phyloP scores from a whole-genome alignment of 306 rosid species.

The Trifolium subterraneum region DNA sequence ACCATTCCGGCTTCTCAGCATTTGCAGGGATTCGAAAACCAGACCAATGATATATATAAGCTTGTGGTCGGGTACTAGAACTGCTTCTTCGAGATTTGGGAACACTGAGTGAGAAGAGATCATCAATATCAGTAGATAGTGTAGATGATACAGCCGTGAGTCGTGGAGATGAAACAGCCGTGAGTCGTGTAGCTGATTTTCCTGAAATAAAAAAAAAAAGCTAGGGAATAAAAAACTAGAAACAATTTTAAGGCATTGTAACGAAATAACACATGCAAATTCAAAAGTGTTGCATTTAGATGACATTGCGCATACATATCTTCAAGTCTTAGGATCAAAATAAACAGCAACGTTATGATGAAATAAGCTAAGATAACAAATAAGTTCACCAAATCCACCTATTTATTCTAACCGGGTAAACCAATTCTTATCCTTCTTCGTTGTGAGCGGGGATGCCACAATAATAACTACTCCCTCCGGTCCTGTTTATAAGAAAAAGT shows the following conservation, averaged over 20 bases:
- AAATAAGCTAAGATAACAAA: constrained; percentile 8
- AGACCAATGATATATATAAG: constrained; percentile 49
- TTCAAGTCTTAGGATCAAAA: constrained; percentile 20
- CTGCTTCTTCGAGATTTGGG: constrained; percentile 41
- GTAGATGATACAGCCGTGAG: constrained; percentile 34
- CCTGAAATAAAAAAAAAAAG: constrained; percentile 51
- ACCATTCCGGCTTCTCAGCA: constrained; percentile 86
- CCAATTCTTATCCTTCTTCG: too few species aligned
- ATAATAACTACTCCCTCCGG: too few species aligned
- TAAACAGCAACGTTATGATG: constrained; percentile 6
- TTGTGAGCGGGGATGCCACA: too few species aligned
- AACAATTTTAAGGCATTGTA: background rate
- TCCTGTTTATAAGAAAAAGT: too few species aligned
- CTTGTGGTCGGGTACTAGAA: constrained; percentile 49
- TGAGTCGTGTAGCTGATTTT: constrained; percentile 41
- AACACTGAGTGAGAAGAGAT: constrained; percentile 30
- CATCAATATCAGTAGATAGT: constrained; percentile 42
- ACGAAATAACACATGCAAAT: background rate
- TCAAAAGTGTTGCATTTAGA: too few species aligned
- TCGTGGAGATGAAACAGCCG: constrained; percentile 34
- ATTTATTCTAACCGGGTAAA: too few species aligned
- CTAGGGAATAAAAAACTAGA: background rate
- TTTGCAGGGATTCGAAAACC: constrained; percentile 56
- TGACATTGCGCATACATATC: too few species aligned
- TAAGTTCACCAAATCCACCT: constrained; percentile 13